A percentile compares a stretch with the other conserved stretches of the same genome.
Conservation (phyloP, 257 asterid species). For the Penstemon davidsonii region DNA sequence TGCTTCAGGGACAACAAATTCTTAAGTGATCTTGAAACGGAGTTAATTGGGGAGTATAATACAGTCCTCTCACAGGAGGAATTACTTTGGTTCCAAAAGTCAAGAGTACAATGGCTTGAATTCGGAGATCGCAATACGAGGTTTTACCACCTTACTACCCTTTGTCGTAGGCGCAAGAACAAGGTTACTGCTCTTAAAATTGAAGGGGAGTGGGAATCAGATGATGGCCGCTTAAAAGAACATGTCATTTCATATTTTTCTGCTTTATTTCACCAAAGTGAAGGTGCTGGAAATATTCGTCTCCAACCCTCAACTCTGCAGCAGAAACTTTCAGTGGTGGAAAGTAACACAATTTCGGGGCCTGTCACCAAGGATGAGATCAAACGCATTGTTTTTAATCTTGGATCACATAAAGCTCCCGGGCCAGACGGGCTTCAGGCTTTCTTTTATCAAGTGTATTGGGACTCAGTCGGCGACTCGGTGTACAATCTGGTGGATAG, state of each 20-base stretch:
- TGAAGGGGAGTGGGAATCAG: not conserved
- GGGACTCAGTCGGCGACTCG: not conserved
- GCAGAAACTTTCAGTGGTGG: too few species aligned
- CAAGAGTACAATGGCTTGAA: not conserved
- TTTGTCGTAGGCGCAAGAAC: not conserved
- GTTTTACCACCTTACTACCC: not conserved
- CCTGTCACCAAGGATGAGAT: not conserved
- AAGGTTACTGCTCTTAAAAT: not conserved
- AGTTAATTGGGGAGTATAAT: not conserved
- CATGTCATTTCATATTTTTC: too few species aligned
- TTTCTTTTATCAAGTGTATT: not conserved
- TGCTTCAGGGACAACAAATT: too few species aligned
- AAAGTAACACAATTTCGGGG: too few species aligned
- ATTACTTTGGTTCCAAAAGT: not conserved
- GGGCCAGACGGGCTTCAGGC: not conserved
- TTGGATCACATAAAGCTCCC: not conserved
- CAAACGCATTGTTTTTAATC: not conserved
- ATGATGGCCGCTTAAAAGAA: not conserved
- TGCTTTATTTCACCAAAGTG: too few species aligned
- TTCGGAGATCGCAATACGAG: not conserved
- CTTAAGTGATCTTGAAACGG: not conserved
- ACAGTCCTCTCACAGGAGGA: not conserved
- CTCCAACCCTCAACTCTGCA: too few species aligned
- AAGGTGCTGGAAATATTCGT: too few species aligned
- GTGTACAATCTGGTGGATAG: rapidly evolving